A percentile compares a stretch with the other conserved stretches of the same genome.
These are phyloP conservation scores for Edaphochlamys debaryana DNA, from an alignment of 139 green algal species.

Conservation along the genomic window DNA sequence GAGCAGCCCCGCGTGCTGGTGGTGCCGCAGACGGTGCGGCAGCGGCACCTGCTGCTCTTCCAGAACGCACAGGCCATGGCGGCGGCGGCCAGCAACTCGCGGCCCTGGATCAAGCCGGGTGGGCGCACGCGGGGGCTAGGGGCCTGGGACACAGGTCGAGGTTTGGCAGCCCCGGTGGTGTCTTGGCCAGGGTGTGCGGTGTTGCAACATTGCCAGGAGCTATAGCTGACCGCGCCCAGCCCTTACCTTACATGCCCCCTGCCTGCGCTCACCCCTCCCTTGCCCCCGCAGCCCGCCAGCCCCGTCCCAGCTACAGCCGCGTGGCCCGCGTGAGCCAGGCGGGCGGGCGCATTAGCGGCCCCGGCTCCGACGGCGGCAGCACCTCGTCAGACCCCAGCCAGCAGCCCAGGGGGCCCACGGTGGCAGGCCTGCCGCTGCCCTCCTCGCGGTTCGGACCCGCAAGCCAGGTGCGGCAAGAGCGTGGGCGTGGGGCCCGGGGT, in stretches of 20 bases:
- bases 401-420: background rate
- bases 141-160: too few species aligned
- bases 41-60: conserved; percentile 23
- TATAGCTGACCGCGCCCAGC: too few species aligned
- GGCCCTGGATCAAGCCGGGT: conserved; percentile 28
- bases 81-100: background rate
- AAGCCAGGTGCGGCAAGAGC: background rate
- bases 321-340: background rate
- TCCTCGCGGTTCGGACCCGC: background rate
- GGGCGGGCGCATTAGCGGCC: background rate
- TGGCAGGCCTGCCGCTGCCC: background rate
- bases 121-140: background rate
- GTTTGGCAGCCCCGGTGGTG: too few species aligned
- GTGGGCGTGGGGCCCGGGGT: too few species aligned
- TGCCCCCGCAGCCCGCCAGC: conserved; percentile 7
- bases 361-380: conserved; percentile 4
- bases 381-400: too few species aligned
- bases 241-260: too few species aligned
- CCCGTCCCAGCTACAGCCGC: conserved; percentile 11
- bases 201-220: background rate
- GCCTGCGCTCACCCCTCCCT: too few species aligned
- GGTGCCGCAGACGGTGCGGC: background rate
- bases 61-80: conserved; percentile 10
- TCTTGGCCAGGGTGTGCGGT: too few species aligned
- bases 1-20: conserved; percentile 19